Percentiles rank a stretch among this genome's conserved stretches.
Conservation (phyloP, 768 basidiomycete species). For the Rhizopogon vesiculosus region DNA sequence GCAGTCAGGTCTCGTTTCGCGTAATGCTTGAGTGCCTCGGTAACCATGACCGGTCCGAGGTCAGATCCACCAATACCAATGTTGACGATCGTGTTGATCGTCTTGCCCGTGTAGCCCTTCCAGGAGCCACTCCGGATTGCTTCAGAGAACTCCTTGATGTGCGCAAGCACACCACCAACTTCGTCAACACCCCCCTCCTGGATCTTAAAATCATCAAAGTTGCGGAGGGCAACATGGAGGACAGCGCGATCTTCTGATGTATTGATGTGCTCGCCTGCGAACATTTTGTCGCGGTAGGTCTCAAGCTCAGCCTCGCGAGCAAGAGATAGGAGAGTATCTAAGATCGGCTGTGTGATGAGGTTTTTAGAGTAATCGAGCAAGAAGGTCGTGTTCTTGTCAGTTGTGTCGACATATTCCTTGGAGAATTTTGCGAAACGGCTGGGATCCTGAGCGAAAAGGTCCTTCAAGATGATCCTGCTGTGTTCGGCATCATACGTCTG, state of each 20-base stretch:
- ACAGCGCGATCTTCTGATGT: conserved; percentile 98
- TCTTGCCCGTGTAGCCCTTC: conserved; percentile 89
- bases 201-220: conserved; percentile 58
- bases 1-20: conserved; percentile 82
- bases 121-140: conserved; percentile 80
- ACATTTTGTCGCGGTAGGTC: conserved; percentile 86
- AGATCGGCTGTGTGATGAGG: conserved; percentile 82
- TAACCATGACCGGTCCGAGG: conserved; percentile 98
- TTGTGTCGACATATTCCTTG: conserved; percentile 62
- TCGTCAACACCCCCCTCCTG: too few species aligned
- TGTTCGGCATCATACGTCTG: conserved; percentile 70
- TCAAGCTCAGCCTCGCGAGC: conserved; percentile 86
- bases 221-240: conserved; percentile 87
- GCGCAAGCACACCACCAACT: too few species aligned
- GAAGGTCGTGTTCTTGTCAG: conserved; percentile 69
- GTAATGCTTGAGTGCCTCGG: conserved; percentile 70
- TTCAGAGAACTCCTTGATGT: conserved; percentile 80
- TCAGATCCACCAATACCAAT: conserved; percentile 98
- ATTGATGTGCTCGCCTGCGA: conserved; percentile 94
- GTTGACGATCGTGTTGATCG: conserved; percentile 95
- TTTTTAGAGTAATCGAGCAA: conserved; percentile 98
- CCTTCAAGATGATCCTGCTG: conserved; percentile 76
- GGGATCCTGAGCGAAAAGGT: conserved; percentile 89
- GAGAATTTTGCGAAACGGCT: conserved; percentile 85
- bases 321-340: conserved; percentile 71